phyloP scores from a whole-genome alignment of 305 asterid genomes.

The Solanum hybrid region DNA sequence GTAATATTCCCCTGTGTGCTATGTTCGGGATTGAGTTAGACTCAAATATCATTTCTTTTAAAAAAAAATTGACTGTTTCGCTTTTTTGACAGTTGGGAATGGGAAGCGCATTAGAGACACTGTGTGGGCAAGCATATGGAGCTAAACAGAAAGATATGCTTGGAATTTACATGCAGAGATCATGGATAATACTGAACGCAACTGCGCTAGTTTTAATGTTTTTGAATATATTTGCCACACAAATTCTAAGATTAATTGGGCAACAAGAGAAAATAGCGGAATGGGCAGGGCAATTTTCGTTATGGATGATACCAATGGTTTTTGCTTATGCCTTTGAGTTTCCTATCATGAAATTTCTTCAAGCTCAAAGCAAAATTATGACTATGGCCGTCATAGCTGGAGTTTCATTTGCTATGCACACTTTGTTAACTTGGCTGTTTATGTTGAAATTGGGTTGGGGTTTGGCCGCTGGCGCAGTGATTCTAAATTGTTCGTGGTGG shows the following conservation, averaged over 20 bases:
- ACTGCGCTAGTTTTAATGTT: conserved; percentile 10
- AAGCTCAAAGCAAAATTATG: conserved; percentile 32
- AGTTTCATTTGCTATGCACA: conserved; percentile 13
- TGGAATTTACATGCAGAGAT: conserved; percentile 28
- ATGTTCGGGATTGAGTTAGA: neutral
- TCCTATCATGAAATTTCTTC: conserved; percentile 25
- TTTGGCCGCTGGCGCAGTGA: conserved; percentile 21
- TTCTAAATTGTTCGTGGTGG: conserved; percentile 35
- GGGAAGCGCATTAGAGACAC: conserved; percentile 33
- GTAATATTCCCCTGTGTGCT: too few relatives aligned
- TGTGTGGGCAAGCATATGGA: conserved; percentile 31
- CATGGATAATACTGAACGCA: conserved; percentile 21
- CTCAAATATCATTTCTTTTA: too few relatives aligned
- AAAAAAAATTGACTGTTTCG: neutral
- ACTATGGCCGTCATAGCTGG: conserved; percentile 33
- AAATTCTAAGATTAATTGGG: conserved; percentile 13
- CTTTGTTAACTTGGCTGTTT: conserved; percentile 23
- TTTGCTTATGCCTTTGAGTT: conserved; percentile 24
- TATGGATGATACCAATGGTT: conserved; percentile 36
- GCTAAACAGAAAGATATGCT: conserved; percentile 24
- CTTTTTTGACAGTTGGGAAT: conserved; percentile 22
- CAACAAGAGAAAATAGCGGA: conserved; percentile 16
- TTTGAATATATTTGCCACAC: conserved; percentile 21
- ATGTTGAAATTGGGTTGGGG: conserved; percentile 28
- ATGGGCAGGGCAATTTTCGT: conserved; percentile 17